phyloP scores from a whole-genome alignment of 805 yeast genomes.

The Yarrowia osloensis region DNA sequence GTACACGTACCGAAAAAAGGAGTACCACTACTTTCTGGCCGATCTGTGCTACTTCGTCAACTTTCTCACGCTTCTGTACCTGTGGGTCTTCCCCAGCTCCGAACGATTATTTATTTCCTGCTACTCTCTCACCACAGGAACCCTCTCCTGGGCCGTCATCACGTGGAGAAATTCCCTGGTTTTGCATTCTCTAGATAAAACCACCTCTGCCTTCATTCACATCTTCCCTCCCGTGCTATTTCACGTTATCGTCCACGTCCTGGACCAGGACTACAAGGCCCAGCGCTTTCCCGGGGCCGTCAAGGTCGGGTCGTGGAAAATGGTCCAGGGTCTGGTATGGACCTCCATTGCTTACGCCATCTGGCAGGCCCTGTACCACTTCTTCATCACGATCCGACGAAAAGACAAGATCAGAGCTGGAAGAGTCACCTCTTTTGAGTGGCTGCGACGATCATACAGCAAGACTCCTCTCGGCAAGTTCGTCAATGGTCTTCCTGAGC shows the following conservation, averaged over 20 bases:
- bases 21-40: slow-evolving; percentile 84
- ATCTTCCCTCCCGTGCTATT: slow-evolving; percentile 85
- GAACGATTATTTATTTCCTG: slow-evolving; percentile 74
- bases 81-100: slow-evolving; percentile 83
- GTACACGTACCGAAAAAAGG: slow-evolving; percentile 74
- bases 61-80: slow-evolving; percentile 60
- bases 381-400: slow-evolving; percentile 80
- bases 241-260: slow-evolving; percentile 81
- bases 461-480: slow-evolving; percentile 66
- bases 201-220: slow-evolving; percentile 88
- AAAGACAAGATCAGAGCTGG: slow-evolving; percentile 84
- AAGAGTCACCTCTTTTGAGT: slow-evolving; percentile 82
- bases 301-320: slow-evolving; percentile 67
- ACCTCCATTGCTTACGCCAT: slow-evolving; percentile 79
- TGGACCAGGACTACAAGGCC: slow-evolving; percentile 53
- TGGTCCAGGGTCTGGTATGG: slow-evolving; percentile 67
- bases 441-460: slow-evolving; percentile 70
- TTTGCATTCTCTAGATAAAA: slow-evolving; percentile 86
- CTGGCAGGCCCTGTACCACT: slow-evolving; percentile 91
- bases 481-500: slow-evolving; percentile 80
- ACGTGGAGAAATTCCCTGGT: slow-evolving; percentile 96
- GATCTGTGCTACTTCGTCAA: slow-evolving; percentile 94
- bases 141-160: slow-evolving; percentile 87
- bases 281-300: slow-evolving; percentile 80
- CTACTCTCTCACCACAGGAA: slow-evolving; percentile 85